Conservation (phyloP, 768 basidiomycete genomes). For the Lentinula detonsa region DNA sequence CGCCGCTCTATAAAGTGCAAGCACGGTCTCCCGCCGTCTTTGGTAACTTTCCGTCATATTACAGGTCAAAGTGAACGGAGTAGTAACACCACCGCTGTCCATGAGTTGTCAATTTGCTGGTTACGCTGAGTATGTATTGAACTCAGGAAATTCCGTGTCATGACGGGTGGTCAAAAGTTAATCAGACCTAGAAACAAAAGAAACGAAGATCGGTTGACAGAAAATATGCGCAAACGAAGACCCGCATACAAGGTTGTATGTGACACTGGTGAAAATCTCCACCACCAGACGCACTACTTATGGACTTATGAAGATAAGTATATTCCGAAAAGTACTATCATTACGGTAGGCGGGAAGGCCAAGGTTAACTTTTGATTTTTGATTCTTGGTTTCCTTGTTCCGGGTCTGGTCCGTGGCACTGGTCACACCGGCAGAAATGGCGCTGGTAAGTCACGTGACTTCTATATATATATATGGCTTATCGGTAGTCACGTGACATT, state of each 20-base stretch:
- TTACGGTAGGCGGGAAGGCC: too few species aligned
- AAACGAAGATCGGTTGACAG: background rate
- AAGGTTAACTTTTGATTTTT: too few species aligned
- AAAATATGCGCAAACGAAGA: background rate
- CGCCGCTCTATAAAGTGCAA: background rate
- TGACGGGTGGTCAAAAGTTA: conserved; percentile 19
- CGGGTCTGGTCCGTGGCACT: too few species aligned
- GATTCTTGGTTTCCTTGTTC: too few species aligned
- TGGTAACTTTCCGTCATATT: background rate
- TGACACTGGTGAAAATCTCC: conserved; percentile 10
- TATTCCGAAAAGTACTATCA: too few species aligned
- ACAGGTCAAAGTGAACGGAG: conserved; percentile 12
- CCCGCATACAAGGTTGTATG: conserved; percentile 17
- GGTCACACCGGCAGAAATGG: too few species aligned
- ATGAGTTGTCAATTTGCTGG: conserved; percentile 3
- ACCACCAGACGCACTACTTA: conserved; percentile 4
- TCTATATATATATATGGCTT: too few species aligned
- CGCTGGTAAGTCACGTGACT: too few species aligned
- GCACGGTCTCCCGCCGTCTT: background rate
- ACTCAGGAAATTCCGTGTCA: conserved; percentile 16
- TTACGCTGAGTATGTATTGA: conserved; percentile 17
- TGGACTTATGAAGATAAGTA: too few species aligned
- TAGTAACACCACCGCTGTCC: conserved; percentile 10
- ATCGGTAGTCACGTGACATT: too few species aligned
- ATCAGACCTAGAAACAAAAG: conserved; percentile 15